Evolutionary conservation across 768 basidiomycete species (phyloP).

Genomic region (Serendipita vermifera): DNA sequence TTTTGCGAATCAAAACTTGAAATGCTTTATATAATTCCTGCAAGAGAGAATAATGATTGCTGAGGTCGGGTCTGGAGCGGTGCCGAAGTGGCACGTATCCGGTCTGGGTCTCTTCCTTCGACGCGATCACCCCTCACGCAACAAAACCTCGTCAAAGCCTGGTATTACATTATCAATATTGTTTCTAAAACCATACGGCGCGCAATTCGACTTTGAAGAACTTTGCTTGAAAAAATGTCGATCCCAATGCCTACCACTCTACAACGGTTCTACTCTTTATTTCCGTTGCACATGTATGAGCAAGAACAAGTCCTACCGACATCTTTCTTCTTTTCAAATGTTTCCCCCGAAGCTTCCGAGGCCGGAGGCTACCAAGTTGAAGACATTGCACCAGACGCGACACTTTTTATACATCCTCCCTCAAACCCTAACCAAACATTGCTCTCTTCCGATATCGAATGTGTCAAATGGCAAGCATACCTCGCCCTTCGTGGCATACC

Average conservation of each 20-base stretch:
- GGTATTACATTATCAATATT: too few species aligned
- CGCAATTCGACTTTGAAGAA: too few species aligned
- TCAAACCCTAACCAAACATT: conserved; percentile 13
- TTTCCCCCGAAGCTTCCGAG: not conserved
- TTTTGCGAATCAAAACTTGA: too few species aligned
- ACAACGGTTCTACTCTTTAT: conserved; percentile 40
- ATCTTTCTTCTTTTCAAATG: conserved; percentile 12
- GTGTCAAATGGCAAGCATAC: conserved; percentile 84
- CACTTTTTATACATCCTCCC: conserved; percentile 13
- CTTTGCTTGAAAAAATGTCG: not conserved
- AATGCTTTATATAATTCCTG: too few species aligned
- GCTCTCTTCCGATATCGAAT: conserved; percentile 69
- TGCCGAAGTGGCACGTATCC: too few species aligned
- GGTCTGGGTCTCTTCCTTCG: too few species aligned
- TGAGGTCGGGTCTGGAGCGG: too few species aligned
- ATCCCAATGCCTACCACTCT: conserved; percentile 29
- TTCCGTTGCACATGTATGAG: conserved; percentile 46
- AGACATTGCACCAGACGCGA: not conserved
- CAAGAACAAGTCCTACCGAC: conserved; percentile 25
- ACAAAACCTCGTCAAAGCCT: too few species aligned
- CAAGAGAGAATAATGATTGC: too few species aligned
- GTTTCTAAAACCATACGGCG: too few species aligned
- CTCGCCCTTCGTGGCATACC: conserved; percentile 51
- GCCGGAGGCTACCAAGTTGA: not conserved
- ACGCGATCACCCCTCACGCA: too few species aligned